These are phyloP conservation scores for Hericium rajendrae DNA, from an alignment of 768 basidiomycete species.

Conservation along the genomic window DNA sequence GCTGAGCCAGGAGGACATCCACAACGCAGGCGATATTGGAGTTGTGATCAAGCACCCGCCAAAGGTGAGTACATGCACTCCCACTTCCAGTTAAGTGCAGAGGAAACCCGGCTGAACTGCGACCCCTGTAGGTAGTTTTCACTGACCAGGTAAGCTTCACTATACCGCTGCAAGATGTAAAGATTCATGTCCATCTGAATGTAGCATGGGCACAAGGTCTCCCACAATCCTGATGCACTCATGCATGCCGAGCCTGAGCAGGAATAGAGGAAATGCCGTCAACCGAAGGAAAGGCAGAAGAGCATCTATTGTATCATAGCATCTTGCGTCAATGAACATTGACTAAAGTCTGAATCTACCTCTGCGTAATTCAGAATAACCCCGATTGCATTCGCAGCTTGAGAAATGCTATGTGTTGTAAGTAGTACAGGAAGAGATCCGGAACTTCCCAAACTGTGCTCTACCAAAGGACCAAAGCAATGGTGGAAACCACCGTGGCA, in stretches of 20 bases:
- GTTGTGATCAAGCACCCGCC: not conserved
- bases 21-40: not conserved
- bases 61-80: not conserved
- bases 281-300: not conserved
- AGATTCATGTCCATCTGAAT: not conserved
- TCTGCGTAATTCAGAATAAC: not conserved
- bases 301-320: not conserved
- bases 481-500: slow-evolving; percentile 65
- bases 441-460: not conserved
- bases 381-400: too few species aligned
- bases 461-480: slow-evolving; percentile 52
- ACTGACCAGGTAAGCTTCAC: not conserved
- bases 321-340: not conserved
- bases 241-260: not conserved
- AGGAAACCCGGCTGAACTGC: not conserved
- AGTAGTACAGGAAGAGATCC: too few species aligned
- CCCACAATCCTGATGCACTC: not conserved
- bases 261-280: not conserved
- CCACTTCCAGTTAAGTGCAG: not conserved
- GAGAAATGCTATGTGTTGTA: too few species aligned
- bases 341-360: not conserved
- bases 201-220: slow-evolving; percentile 2
- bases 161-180: too few species aligned
- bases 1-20: not conserved
- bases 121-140: not conserved